A percentile compares a stretch with the other conserved stretches of the same genome.
phyloP scores from a whole-genome alignment of 1,139 yeast species.

The Yamadazyma buinensis region DNA sequence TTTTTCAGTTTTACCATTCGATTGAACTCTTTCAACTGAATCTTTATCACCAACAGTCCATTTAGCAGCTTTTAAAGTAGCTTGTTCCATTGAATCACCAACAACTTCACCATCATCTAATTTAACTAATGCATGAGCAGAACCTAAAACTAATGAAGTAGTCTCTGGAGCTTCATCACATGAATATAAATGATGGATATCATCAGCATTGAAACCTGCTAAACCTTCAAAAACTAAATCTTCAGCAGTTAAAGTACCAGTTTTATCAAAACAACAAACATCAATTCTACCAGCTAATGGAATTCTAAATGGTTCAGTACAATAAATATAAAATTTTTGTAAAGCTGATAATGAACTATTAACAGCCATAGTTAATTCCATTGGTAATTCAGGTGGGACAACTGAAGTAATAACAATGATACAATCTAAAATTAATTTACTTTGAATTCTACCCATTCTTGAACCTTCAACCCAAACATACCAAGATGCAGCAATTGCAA shows the following conservation, averaged over 20 bases:
- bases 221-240: conserved; percentile 95
- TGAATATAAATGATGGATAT: conserved; percentile 53
- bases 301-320: conserved; percentile 98
- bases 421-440: conserved; percentile 92
- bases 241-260: conserved; percentile 98
- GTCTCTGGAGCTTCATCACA: conserved; percentile 61
- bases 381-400: conserved; percentile 98
- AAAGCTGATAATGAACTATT: conserved; percentile 86
- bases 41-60: conserved; percentile 85
- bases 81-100: conserved; percentile 99
- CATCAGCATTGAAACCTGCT: conserved; percentile 67
- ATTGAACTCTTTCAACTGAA: conserved; percentile 44
- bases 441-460: conserved; percentile 89
- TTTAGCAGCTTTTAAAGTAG: conserved; percentile 81
- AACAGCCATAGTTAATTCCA: conserved; percentile 98
- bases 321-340: conserved; percentile 82
- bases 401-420: conserved; percentile 93
- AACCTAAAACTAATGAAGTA: conserved; percentile 76
- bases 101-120: conserved; percentile 96
- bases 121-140: conserved; percentile 93
- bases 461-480: conserved; percentile 99
- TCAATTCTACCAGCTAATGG: conserved; percentile 98
- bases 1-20: conserved; percentile 44
- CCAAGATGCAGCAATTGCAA: conserved; percentile 96
- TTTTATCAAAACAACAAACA: conserved; percentile 97